Conservation (phyloP, 2,329 filamentous ascomycete genomes). For the Esteya vermicola region DNA sequence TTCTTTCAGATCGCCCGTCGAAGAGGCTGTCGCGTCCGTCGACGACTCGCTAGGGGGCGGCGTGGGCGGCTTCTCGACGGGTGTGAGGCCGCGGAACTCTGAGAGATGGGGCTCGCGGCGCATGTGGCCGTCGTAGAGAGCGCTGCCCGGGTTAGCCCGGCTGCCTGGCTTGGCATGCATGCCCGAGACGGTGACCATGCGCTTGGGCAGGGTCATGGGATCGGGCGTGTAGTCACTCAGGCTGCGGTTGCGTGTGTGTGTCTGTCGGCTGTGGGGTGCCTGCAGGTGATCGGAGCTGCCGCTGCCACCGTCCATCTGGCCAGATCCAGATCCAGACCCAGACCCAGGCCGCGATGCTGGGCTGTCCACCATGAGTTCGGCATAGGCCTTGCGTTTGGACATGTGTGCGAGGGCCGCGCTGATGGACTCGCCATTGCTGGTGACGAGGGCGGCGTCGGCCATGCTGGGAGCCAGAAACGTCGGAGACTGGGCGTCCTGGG, state of each 20-base stretch:
- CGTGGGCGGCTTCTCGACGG: conserved; percentile 54
- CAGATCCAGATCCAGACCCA: too few species aligned
- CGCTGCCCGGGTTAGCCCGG: conserved; percentile 4
- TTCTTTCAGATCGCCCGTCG: conserved; percentile 20
- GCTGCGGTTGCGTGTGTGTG: conserved; percentile 62
- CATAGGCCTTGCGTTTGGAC: conserved; percentile 43
- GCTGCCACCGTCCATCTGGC: conserved; percentile 12
- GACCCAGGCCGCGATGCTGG: too few species aligned
- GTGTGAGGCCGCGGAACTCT: conserved; percentile 57
- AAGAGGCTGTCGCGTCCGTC: conserved; percentile 25
- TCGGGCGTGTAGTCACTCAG: conserved; percentile 81
- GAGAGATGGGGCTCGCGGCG: conserved; percentile 73
- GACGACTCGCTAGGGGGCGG: conserved; percentile 70
- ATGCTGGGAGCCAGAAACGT: conserved; percentile 20
- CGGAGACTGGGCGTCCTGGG: conserved; percentile 27
- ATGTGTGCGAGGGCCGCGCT: conserved; percentile 35
- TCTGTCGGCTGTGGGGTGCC: conserved; percentile 9
- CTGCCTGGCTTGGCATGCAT: conserved; percentile 32
- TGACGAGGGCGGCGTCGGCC: conserved; percentile 31
- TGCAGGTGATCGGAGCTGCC: background rate
- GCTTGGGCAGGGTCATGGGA: conserved; percentile 49
- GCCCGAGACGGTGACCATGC: conserved; percentile 60
- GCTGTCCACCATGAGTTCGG: conserved; percentile 23
- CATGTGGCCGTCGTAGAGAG: conserved; percentile 22
- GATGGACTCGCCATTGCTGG: conserved; percentile 36